Base-by-base conservation (phyloP, 108 stramenopile genomes). In the Tribonema minus region DNA sequence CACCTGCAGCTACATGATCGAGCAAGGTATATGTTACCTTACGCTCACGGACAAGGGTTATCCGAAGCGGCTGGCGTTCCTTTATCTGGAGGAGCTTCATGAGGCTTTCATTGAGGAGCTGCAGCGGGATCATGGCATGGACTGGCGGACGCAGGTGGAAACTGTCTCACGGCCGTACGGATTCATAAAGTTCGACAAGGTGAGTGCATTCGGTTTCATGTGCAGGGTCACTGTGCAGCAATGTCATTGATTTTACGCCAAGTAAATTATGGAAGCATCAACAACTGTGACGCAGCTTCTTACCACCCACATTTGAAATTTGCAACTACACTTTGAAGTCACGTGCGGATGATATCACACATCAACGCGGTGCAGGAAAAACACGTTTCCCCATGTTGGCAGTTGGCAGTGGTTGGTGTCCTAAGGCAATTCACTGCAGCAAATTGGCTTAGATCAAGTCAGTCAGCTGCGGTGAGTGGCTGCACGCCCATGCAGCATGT, bases 1-100 rank as follows among this genome's bases (percentile, higher is more conserved):
- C n/a, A n/a, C n/a, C n/a, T n/a, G 65, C 37, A 84, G 83, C 58
- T 86, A 86, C 82, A 71, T 85, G 70, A 82, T 85, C 58, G 85
- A 86, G 38, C 61, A 85, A 26, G 84, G 84, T 27, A 85, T 86
- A 2, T 82, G 82, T 30, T 86, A 86, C 76, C 39, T 86, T 27
- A 78, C 86, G 9, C 66, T 86, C 15, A 82, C 84, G 31, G 84
- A 86, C 32, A 82, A 82, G 54, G 62, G 86, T 59, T 98, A 97
- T 87, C 97, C 97, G n/a, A 96, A 96, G 86, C 90, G 96, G 58
- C 76, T 93, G 61, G 92, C 93, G 12, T 98, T 98, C 80, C 85
- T 95, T 46, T 98, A 95, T 82, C 85, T 98, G 25, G 93, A 95
- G 67, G 96, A 98, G 40, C 40, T 79, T 60, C 54, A 70, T 36